A percentile compares a stretch with the other conserved stretches of the same genome.
Evolutionary conservation across 306 rosid genomes (phyloP).

Genomic region (Oemleria cerasiformis): DNA sequence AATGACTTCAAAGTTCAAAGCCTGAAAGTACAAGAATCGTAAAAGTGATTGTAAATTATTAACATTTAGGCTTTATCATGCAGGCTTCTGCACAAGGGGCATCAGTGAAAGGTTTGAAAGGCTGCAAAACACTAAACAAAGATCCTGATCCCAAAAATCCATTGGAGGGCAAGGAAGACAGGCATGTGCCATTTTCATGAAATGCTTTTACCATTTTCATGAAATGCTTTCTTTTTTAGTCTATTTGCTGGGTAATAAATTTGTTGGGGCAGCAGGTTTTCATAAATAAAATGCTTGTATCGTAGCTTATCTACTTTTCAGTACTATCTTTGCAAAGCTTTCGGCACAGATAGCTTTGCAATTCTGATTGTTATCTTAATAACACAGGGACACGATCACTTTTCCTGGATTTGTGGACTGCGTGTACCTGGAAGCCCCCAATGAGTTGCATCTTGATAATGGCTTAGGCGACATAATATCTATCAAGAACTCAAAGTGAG

Average conservation of each 20-base stretch:
- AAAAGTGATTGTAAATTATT: constrained; percentile 11
- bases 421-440: constrained; percentile 63
- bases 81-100: constrained; percentile 83
- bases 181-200: constrained; percentile 41
- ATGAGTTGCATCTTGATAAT: constrained; percentile 71
- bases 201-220: constrained; percentile 4
- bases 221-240: constrained; percentile 11
- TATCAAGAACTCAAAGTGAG: constrained; percentile 76
- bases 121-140: constrained; percentile 76
- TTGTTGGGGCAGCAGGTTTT: neutral
- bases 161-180: constrained; percentile 81
- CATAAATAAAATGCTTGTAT: neutral
- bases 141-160: constrained; percentile 90
- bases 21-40: neutral
- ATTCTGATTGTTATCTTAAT: constrained; percentile 16
- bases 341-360: neutral
- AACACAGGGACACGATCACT: constrained; percentile 68
- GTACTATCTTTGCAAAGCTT: neutral
- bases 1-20: neutral
- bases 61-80: constrained; percentile 22
- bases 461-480: constrained; percentile 83
- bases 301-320: neutral
- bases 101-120: constrained; percentile 77
- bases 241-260: constrained; percentile 19
- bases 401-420: constrained; percentile 98